phyloP scores from a whole-genome alignment of 352 stramenopile genomes.

The Phytophthora crassamura region DNA sequence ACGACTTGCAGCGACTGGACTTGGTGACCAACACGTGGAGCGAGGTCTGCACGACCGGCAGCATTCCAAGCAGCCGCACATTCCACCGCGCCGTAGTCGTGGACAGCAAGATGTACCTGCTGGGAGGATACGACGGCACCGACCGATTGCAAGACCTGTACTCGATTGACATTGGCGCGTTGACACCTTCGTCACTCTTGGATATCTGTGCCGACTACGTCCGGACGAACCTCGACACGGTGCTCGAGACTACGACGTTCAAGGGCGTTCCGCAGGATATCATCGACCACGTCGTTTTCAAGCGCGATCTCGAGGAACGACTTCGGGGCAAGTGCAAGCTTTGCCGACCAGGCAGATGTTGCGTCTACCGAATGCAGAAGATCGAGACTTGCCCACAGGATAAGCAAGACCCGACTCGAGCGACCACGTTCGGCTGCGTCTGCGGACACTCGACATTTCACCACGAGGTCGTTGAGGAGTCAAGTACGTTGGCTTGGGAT shows the following conservation, averaged over 20 bases:
- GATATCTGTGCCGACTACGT: slow-evolving; percentile 79
- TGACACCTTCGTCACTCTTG: slow-evolving; percentile 73
- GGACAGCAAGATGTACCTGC: slow-evolving; percentile 83
- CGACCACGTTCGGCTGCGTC: slow-evolving; percentile 54
- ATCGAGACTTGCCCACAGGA: slow-evolving; percentile 33
- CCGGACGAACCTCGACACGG: slow-evolving; percentile 66
- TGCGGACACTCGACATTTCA: slow-evolving; percentile 81
- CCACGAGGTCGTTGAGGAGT: slow-evolving; percentile 80
- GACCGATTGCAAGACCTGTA: slow-evolving; percentile 88
- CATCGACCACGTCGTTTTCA: slow-evolving; percentile 82
- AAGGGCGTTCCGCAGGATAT: slow-evolving; percentile 80
- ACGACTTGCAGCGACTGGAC: slow-evolving; percentile 84
- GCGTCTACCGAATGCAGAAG: slow-evolving; percentile 68
- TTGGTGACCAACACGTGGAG: slow-evolving; percentile 86
- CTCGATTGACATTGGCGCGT: slow-evolving; percentile 82
- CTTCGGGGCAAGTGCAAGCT: slow-evolving; percentile 81
- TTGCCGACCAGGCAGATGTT: slow-evolving; percentile 71
- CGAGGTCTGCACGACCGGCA: slow-evolving; percentile 84
- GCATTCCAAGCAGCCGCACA: slow-evolving; percentile 83
- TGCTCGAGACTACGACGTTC: slow-evolving; percentile 77
- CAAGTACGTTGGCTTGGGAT: slow-evolving; percentile 48
- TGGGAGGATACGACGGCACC: slow-evolving; percentile 87
- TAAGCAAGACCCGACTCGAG: slow-evolving; percentile 33
- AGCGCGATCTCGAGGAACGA: slow-evolving; percentile 64
- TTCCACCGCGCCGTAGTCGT: slow-evolving; percentile 88